Evolutionary conservation across 1,139 yeast species (phyloP).

Genomic region (Blastobotrys petasosporus): DNA sequence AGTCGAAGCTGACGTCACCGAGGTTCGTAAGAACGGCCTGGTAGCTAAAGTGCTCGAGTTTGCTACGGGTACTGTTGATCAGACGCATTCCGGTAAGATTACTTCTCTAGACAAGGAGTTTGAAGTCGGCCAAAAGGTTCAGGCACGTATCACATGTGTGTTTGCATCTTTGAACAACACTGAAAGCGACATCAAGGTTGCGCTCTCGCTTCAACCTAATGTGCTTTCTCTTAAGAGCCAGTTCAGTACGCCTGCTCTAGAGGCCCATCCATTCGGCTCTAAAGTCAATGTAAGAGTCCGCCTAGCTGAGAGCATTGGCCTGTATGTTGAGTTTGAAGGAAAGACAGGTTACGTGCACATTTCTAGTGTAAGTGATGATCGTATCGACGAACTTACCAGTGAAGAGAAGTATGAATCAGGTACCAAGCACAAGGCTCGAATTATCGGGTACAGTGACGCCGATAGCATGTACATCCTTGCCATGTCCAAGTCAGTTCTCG

Average conservation of each 20-base stretch:
- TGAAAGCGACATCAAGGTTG: constrained; percentile 48
- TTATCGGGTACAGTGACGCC: constrained; percentile 58
- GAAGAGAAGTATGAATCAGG: constrained; percentile 46
- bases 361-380: constrained; percentile 57
- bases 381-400: constrained; percentile 38
- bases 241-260: constrained; percentile 40
- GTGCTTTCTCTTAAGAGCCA: constrained; percentile 33
- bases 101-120: constrained; percentile 52
- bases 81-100: constrained; percentile 56
- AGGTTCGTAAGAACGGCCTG: constrained; percentile 53
- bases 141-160: constrained; percentile 65
- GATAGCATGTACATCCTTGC: constrained; percentile 68
- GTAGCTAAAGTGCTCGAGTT: constrained; percentile 64
- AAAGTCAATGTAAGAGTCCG: constrained; percentile 50
- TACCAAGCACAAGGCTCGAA: constrained; percentile 68
- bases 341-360: constrained; percentile 41
- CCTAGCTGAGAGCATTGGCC: constrained; percentile 43
- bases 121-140: constrained; percentile 58
- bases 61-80: constrained; percentile 63
- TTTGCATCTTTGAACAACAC: constrained; percentile 29
- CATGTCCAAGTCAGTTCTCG: constrained; percentile 57
- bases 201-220: constrained; percentile 60
- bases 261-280: constrained; percentile 76
- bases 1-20: constrained; percentile 67
- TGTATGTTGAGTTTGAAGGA: constrained; percentile 35